These are phyloP conservation scores for Letharia columbiana DNA, from an alignment of 495 filamentous ascomycete species.

Conservation along the genomic window DNA sequence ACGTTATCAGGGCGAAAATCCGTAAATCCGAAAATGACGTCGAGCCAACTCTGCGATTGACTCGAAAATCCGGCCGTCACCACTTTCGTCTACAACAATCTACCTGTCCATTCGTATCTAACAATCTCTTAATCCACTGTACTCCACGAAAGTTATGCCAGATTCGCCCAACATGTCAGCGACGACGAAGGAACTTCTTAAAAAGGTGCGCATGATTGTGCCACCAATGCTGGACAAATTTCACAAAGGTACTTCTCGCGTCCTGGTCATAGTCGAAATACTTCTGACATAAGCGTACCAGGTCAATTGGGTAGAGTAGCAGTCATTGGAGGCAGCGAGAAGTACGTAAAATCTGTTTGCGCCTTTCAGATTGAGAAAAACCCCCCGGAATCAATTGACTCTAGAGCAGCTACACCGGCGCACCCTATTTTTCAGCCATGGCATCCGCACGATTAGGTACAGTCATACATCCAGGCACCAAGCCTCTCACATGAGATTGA, in stretches of 20 bases:
- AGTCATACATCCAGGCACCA: background rate
- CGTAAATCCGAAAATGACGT: background rate
- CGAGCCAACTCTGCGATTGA: background rate
- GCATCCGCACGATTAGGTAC: conserved; percentile 74
- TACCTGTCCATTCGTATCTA: no score
- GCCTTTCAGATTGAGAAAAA: background rate
- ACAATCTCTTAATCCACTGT: background rate
- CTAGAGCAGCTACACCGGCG: conserved; percentile 68
- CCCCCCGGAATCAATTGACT: conserved; percentile 1
- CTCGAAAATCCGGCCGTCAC: no score
- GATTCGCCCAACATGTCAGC: conserved; percentile 41
- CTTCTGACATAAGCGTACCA: conserved; percentile 29
- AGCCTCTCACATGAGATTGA: conserved; percentile 11
- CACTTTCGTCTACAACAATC: no score
- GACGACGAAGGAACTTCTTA: conserved; percentile 63
- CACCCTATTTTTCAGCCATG: conserved; percentile 96
- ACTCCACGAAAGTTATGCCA: conserved; percentile 18
- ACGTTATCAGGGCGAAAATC: background rate
- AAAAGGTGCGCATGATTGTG: conserved; percentile 80
- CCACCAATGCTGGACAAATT: conserved; percentile 93
- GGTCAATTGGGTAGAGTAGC: conserved; percentile 88
- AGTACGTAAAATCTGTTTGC: conserved; percentile 38
- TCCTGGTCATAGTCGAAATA: conserved; percentile 10
- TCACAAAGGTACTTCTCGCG: conserved; percentile 69
- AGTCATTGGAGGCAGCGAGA: conserved; percentile 89